Conservation (phyloP, 208 protist genomes). For the Naegleria fowleri region DNA sequence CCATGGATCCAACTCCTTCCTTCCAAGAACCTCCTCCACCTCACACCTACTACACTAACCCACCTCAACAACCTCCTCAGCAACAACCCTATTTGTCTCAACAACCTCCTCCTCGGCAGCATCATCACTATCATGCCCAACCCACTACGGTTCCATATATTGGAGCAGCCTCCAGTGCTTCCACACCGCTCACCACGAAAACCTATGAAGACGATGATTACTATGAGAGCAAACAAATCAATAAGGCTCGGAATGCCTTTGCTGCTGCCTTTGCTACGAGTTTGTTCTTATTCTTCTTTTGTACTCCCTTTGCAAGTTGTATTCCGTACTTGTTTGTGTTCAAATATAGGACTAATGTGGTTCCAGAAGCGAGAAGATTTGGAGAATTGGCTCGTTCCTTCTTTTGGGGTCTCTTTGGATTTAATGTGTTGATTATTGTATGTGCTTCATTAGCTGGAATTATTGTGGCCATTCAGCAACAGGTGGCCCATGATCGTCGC, state of each 20-base stretch:
- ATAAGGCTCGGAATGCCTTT: background rate
- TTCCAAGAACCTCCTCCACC: background rate
- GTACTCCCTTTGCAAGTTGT: background rate
- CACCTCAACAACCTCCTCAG: background rate
- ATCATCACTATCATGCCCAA: background rate
- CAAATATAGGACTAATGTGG: background rate
- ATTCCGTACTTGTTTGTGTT: background rate
- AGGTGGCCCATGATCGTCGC: no score
- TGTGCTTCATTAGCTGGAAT: no score
- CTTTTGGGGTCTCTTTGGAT: background rate
- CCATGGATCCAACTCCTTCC: background rate
- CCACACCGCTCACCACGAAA: background rate
- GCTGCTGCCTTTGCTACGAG: background rate
- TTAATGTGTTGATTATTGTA: background rate
- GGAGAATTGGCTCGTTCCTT: background rate
- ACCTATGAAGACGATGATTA: background rate
- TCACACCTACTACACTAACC: background rate
- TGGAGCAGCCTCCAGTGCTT: background rate
- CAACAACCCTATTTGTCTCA: background rate
- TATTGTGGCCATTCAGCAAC: no score
- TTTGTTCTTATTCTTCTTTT: background rate
- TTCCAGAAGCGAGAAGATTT: background rate
- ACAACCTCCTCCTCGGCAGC: background rate
- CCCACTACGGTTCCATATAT: background rate
- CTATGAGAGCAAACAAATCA: background rate